Conservation (phyloP, 805 yeast genomes). For the Naumovozyma dairenensis region DNA sequence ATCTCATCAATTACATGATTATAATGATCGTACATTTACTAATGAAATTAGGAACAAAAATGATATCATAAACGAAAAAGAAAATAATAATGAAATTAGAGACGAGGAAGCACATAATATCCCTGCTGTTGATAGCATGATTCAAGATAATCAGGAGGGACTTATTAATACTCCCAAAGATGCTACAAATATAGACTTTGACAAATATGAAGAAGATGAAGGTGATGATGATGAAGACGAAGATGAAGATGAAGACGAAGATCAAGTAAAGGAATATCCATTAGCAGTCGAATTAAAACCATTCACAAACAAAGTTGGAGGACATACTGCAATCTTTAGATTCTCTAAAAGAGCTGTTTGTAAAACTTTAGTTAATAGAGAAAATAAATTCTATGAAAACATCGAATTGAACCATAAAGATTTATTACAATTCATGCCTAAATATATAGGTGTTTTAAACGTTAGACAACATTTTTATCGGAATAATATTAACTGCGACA, state of each 20-base stretch:
- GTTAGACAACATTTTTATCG: conserved; percentile 59
- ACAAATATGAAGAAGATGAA: not conserved
- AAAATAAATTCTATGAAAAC: conserved; percentile 84
- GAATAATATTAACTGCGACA: conserved; percentile 4
- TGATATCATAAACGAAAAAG: not conserved
- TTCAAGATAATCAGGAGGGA: too few relatives aligned
- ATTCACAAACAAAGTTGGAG: conserved; percentile 91
- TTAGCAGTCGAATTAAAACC: conserved; percentile 85
- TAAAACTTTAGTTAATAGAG: conserved; percentile 83
- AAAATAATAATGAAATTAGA: not conserved
- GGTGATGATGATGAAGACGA: conserved; percentile 12
- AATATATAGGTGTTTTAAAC: conserved; percentile 86
- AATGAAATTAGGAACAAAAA: not conserved
- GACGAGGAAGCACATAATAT: not conserved
- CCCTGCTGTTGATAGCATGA: too few relatives aligned
- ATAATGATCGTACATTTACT: too few relatives aligned
- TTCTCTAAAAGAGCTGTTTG: conserved; percentile 90
- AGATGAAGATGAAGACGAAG: conserved; percentile 18
- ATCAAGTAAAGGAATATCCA: conserved; percentile 39
- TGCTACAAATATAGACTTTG: conserved; percentile 3
- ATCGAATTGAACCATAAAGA: conserved; percentile 73
- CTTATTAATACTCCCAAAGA: too few relatives aligned
- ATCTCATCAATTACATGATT: too few relatives aligned
- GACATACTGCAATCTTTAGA: conserved; percentile 93
- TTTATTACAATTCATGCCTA: conserved; percentile 78